Evolutionary conservation across 169 alveolate species (phyloP), one percentile per base, ranked within the genome.

Genomic region (Plasmodium knowlesi): DNA sequence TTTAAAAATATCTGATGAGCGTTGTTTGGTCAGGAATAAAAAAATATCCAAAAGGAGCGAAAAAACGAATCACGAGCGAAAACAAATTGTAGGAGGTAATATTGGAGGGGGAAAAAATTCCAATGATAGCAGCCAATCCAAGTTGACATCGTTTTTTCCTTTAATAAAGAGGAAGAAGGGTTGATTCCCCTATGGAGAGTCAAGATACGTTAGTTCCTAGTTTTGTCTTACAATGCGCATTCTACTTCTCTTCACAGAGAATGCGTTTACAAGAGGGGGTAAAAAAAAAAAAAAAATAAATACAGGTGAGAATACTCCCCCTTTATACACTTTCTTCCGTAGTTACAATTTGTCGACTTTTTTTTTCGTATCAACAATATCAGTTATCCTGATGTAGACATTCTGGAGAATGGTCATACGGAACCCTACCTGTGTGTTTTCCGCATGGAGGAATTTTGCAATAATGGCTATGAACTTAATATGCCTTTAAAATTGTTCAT

Each of bases 111-210:
- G 70, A 16, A 84, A 73, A 84, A 50, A 78, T 41, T 16, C n/a
- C 28, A 54, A 4, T 53, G 88, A 78, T 39, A 78, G 19, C 71
- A 78, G 61, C 50, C 94, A 88, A 41, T 76, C 79, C 70, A 88
- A 88, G 41, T 25, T 88, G 19, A 76, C 94, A 6, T 88, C 74
- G 37, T 88, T 78, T 57, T 88, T 88, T 88, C 71, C 94, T 12
- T 41, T 88, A 34, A 41, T 34, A 88, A 88, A 88, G 78, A 88
- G 71, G 79, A 4, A 73, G 41, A 37, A 16, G 82, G 19, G 84
- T 14, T 28, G 57, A 73, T 19, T 25, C 37, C 37, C 37, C 37
- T 61, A 14, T 2, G 74, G 34, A 37, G 74, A 16, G 9, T n/a
- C 6, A 61, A 1, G 34, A n/a, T 61, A 61, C 34, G 37, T 61